phyloP scores from a whole-genome alignment of 139 green algal genomes.

The Microglena sp. region DNA sequence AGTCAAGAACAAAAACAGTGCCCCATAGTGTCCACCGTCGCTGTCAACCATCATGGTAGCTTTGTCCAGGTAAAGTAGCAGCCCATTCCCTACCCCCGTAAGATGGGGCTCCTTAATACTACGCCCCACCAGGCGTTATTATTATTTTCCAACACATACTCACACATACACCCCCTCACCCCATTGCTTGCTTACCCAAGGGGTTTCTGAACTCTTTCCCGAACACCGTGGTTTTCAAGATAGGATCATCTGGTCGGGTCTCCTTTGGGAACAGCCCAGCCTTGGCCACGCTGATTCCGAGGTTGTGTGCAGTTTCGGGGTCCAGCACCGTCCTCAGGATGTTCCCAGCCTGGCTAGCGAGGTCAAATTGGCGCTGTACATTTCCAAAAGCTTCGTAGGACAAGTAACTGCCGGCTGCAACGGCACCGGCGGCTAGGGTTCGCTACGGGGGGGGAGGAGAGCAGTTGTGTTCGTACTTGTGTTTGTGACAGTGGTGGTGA shows the following conservation, averaged over 20 bases:
- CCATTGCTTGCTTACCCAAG: conserved; percentile 47
- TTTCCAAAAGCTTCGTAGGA: too few species aligned
- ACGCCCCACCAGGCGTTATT: background rate
- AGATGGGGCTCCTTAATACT: background rate
- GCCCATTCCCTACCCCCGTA: background rate
- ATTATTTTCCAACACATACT: background rate
- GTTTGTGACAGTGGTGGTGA: too few species aligned
- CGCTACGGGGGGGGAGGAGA: too few species aligned
- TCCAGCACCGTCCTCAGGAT: too few species aligned
- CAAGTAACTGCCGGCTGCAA: too few species aligned
- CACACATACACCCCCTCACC: background rate
- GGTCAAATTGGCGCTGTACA: too few species aligned
- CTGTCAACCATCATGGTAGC: background rate
- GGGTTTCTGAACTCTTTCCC: conserved; percentile 78
- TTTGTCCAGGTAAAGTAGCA: background rate
- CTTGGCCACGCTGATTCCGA: conserved; percentile 56
- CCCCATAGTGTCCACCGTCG: background rate
- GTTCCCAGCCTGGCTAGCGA: too few species aligned
- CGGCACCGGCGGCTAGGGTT: too few species aligned
- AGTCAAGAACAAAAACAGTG: too few species aligned
- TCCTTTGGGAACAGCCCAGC: conserved; percentile 62
- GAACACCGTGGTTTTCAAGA: conserved; percentile 61
- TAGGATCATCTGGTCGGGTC: conserved; percentile 45
- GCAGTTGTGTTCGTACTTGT: too few species aligned
- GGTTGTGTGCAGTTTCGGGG: conserved; percentile 62